A percentile compares a stretch with the other conserved stretches of the same genome.
These are phyloP conservation scores for Trametes versicolor DNA, from an alignment of 1,284 basidiomycete genomes.

Conservation along the genomic window DNA sequence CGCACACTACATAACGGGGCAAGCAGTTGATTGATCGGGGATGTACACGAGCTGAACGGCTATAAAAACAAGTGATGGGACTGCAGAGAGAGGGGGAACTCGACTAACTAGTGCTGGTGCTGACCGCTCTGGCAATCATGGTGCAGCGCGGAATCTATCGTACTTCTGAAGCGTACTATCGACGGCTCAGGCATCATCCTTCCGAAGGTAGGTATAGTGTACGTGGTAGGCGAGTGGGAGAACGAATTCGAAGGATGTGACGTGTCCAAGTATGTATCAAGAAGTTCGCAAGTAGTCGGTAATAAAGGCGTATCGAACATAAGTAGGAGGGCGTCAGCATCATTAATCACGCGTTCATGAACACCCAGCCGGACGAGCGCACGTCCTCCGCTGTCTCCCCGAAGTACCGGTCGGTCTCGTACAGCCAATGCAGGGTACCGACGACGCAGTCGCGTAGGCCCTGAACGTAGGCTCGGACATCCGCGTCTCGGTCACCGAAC, in stretches of 20 bases:
- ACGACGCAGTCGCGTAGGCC: conserved; percentile 61
- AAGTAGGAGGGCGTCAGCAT: background rate
- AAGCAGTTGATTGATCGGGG: background rate
- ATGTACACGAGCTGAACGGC: background rate
- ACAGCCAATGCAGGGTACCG: conserved; percentile 65
- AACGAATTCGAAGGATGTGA: conserved; percentile 1
- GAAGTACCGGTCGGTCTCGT: conserved; percentile 67
- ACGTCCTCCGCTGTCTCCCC: conserved; percentile 66
- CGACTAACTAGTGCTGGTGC: conserved; percentile 3
- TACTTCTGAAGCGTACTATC: conserved; percentile 1
- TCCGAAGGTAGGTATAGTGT: conserved; percentile 13
- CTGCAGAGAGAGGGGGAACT: background rate
- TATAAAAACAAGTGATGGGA: conserved; percentile 5
- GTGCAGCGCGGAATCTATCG: conserved; percentile 3
- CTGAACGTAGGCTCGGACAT: conserved; percentile 54
- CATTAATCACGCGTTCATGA: conserved; percentile 35
- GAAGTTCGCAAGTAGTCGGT: background rate
- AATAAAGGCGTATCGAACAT: conserved; percentile 4
- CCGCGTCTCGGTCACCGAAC: conserved; percentile 35
- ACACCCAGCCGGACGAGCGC: conserved; percentile 70
- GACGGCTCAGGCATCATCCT: conserved; percentile 3
- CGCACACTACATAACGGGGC: too few relatives aligned
- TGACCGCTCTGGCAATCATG: background rate
- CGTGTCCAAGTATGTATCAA: conserved; percentile 16
- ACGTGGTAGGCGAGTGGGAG: background rate